Conservation (phyloP, 2,329 filamentous ascomycete species). For the Bertia moriformis region DNA sequence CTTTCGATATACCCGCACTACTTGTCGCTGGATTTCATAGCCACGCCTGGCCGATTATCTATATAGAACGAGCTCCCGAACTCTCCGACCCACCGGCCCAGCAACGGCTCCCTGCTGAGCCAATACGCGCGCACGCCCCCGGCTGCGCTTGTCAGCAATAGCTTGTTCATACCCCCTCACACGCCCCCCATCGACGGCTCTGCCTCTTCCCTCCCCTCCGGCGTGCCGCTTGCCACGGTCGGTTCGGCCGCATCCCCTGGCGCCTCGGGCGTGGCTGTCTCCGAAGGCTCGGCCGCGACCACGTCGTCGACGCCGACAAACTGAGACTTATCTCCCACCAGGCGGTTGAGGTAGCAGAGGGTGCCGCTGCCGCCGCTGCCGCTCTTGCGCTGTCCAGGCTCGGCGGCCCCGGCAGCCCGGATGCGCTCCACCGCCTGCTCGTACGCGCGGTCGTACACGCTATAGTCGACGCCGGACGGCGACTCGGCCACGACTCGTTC, state of each 20-base stretch:
- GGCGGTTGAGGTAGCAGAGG: constrained; percentile 31
- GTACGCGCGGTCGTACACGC: constrained; percentile 82
- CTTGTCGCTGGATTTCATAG: too few relatives aligned
- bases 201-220: constrained; percentile 3
- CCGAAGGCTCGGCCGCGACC: constrained; percentile 19
- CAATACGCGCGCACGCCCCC: too few relatives aligned
- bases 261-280: constrained; percentile 11
- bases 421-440: constrained; percentile 69
- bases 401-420: constrained; percentile 22
- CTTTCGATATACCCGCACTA: too few relatives aligned
- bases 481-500: constrained; percentile 59
- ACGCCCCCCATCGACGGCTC: too few relatives aligned
- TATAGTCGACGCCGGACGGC: constrained; percentile 68
- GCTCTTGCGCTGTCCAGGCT: constrained; percentile 18
- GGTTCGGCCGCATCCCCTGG: constrained; percentile 6
- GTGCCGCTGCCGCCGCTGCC: too few relatives aligned
- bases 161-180: too few relatives aligned
- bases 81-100: too few relatives aligned
- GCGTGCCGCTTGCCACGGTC: constrained; percentile 5
- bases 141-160: too few relatives aligned
- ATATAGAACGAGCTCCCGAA: too few relatives aligned
- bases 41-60: too few relatives aligned
- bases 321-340: constrained; percentile 27
- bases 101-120: too few relatives aligned
- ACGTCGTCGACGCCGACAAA: constrained; percentile 21